Conservation (phyloP, 2,329 filamentous ascomycete genomes). For the Diatrype stigma region DNA sequence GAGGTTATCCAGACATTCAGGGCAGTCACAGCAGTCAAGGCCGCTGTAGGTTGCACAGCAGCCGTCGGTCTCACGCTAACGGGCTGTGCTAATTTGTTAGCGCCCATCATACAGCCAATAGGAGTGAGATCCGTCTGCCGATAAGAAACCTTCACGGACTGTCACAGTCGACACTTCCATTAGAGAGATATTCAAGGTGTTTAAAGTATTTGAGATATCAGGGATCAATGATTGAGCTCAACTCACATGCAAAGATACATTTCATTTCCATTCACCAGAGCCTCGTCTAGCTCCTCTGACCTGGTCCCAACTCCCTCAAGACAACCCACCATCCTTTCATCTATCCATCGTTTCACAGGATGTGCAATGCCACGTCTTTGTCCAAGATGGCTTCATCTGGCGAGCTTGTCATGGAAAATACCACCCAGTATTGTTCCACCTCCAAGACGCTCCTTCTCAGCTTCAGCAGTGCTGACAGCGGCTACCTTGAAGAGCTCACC, state of each 20-base stretch:
- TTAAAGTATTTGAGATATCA: no score
- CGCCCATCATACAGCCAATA: no score
- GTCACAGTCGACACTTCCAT: no score
- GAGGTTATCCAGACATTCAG: no score
- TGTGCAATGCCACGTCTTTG: slow-evolving; percentile 23
- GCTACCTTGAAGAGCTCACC: slow-evolving; percentile 3
- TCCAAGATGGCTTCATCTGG: slow-evolving; percentile 15
- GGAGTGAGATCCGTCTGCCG: not conserved
- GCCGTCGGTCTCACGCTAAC: no score
- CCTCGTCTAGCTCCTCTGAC: slow-evolving; percentile 1
- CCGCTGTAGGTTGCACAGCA: no score
- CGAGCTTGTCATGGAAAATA: slow-evolving; percentile 6
- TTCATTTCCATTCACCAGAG: no score
- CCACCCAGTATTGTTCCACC: slow-evolving; percentile 1
- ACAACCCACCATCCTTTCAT: not conserved
- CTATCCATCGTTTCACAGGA: slow-evolving; percentile 3
- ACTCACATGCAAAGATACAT: no score
- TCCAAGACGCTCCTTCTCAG: slow-evolving; percentile 4
- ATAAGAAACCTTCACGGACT: not conserved
- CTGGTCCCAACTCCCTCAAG: slow-evolving; percentile 6
- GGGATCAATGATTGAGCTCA: no score
- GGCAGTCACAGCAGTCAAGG: no score
- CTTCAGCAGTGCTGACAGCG: slow-evolving; percentile 1
- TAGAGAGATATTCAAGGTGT: no score
- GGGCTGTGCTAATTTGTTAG: no score